These are phyloP conservation scores for Brassica balearica DNA, from an alignment of 441 rosid species.

Conservation along the genomic window DNA sequence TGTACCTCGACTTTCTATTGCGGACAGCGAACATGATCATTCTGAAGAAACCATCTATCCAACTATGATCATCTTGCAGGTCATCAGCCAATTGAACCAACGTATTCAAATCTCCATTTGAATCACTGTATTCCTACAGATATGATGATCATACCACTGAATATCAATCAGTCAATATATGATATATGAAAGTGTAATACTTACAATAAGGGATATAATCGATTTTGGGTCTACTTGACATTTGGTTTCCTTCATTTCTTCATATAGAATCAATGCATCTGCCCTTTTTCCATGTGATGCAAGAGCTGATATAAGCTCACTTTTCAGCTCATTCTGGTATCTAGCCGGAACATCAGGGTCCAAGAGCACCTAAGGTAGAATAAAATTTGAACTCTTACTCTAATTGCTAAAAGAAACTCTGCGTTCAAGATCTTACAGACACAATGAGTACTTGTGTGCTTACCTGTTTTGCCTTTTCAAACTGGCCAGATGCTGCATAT, in stretches of 20 bases:
- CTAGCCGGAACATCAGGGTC: constrained; percentile 52
- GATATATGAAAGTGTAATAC: constrained; percentile 32
- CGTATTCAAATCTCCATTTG: constrained; percentile 53
- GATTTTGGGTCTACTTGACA: constrained; percentile 62
- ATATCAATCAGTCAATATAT: background rate
- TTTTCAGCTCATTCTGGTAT: constrained; percentile 6
- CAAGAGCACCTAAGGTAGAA: constrained; percentile 57
- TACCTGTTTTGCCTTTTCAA: constrained; percentile 92
- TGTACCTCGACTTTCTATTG: constrained; percentile 60
- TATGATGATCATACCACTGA: constrained; percentile 24
- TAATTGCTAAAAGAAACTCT: background rate
- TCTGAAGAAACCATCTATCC: constrained; percentile 75
- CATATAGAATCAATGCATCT: constrained; percentile 69
- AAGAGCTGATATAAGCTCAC: constrained; percentile 48
- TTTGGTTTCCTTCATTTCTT: constrained; percentile 65
- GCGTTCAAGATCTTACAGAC: background rate
- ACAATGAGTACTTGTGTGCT: background rate
- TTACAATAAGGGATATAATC: constrained; percentile 66
- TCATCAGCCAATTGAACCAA: constrained; percentile 62
- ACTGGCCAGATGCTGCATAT: constrained; percentile 65
- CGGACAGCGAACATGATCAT: constrained; percentile 53
- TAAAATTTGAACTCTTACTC: background rate
- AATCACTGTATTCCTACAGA: constrained; percentile 57
- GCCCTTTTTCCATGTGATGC: constrained; percentile 62
- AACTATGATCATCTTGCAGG: constrained; percentile 50